phyloP scores from a whole-genome alignment of 768 basidiomycete genomes.

The Rhizopogon roseolus region DNA sequence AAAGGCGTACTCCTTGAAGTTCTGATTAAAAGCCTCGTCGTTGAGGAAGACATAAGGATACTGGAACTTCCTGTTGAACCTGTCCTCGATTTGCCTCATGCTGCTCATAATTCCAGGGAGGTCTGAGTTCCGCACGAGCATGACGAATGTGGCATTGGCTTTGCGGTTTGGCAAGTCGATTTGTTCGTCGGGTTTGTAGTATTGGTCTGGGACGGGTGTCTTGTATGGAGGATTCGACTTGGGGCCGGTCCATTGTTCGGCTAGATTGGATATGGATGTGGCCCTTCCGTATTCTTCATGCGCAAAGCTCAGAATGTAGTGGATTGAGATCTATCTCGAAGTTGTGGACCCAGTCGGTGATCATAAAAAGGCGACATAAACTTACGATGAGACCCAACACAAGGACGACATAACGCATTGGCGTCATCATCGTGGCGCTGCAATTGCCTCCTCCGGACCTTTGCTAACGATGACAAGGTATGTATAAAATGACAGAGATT shows the following conservation, averaged over 20 bases:
- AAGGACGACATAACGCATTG: constrained; percentile 53
- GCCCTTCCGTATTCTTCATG: constrained; percentile 38
- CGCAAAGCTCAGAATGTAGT: constrained; percentile 37
- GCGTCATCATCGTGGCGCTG: constrained; percentile 45
- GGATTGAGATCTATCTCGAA: constrained; percentile 29
- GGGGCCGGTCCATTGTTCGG: constrained; percentile 17
- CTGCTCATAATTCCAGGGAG: constrained; percentile 53
- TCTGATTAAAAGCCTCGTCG: constrained; percentile 71
- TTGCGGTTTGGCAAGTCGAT: constrained; percentile 44
- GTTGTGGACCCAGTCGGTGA: constrained; percentile 6
- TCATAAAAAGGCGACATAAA: not conserved
- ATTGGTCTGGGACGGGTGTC: constrained; percentile 54
- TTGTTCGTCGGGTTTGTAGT: constrained; percentile 40
- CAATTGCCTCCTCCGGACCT: constrained; percentile 2
- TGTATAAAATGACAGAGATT: not conserved
- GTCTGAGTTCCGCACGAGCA: constrained; percentile 71
- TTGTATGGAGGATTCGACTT: constrained; percentile 43
- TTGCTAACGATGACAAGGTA: not conserved
- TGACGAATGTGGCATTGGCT: constrained; percentile 80
- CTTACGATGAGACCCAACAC: constrained; percentile 43
- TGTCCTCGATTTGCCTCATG: constrained; percentile 76
- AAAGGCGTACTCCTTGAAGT: constrained; percentile 58
- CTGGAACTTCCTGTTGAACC: constrained; percentile 74
- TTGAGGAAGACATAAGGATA: constrained; percentile 93
- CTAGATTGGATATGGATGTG: constrained; percentile 33